Evolutionary conservation across 495 filamentous ascomycete species (phyloP).

Genomic region (Neohortaea acidophila): DNA sequence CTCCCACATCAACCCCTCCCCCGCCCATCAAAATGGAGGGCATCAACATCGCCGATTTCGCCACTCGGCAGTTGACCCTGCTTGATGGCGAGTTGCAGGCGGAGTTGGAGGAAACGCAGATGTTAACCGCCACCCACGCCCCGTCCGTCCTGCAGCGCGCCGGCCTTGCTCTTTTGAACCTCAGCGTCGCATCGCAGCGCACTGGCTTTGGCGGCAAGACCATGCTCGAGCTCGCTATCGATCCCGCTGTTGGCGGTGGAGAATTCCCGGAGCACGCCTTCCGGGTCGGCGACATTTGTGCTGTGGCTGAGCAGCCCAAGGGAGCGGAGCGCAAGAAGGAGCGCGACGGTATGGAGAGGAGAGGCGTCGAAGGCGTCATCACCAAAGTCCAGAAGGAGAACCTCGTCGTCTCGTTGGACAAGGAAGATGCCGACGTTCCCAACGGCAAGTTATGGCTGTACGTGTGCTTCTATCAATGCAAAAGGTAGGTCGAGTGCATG

Average conservation of each 20-base stretch:
- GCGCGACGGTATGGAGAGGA: conserved; percentile 43
- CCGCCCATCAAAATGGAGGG: conserved; percentile 24
- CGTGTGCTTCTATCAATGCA: conserved; percentile 16
- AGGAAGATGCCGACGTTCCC: conserved; percentile 45
- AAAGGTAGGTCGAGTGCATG: conserved; percentile 5
- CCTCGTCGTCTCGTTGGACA: conserved; percentile 54
- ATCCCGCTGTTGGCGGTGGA: conserved; percentile 44
- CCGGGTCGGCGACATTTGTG: conserved; percentile 72
- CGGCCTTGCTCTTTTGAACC: conserved; percentile 73
- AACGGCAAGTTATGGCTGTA: conserved; percentile 46
- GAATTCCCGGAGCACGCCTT: conserved; percentile 65
- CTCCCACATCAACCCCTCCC: background rate
- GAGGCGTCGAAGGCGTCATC: conserved; percentile 69
- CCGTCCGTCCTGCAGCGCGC: conserved; percentile 66
- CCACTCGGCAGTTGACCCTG: conserved; percentile 59
- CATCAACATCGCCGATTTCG: conserved; percentile 67
- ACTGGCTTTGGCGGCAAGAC: conserved; percentile 83
- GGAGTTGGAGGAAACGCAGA: conserved; percentile 57
- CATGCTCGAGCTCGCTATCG: conserved; percentile 63
- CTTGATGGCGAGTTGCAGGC: conserved; percentile 63
- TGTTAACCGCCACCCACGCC: conserved; percentile 53
- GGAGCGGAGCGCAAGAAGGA: conserved; percentile 60
- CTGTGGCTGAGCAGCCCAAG: conserved; percentile 57
- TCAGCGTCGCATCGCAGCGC: conserved; percentile 60
- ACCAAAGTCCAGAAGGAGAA: conserved; percentile 44